Percentiles rank a stretch among this genome's conserved stretches.
Conservation (phyloP, 179 eudicot species). For the Monotropa hypopitys region DNA sequence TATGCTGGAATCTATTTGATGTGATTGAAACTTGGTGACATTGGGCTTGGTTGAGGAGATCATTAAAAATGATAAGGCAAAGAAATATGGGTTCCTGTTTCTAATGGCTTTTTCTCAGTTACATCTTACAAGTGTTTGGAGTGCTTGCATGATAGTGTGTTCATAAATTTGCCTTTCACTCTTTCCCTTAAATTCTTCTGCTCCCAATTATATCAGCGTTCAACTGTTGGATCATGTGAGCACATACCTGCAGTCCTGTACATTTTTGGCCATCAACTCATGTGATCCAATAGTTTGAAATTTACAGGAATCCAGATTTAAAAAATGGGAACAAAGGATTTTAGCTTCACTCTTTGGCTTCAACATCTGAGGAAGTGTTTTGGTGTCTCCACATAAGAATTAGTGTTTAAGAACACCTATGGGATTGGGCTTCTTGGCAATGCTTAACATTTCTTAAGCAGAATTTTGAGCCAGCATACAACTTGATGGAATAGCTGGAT, state of each 20-base stretch:
- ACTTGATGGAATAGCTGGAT: not conserved
- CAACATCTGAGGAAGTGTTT: not conserved
- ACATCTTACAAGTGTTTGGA: not conserved
- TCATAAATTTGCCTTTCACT: not conserved
- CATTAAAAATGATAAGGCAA: not conserved
- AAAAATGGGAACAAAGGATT: not conserved
- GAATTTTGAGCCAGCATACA: not conserved
- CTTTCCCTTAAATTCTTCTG: not conserved
- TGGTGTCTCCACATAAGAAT: not conserved
- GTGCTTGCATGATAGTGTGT: not conserved
- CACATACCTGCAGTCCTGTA: too few species aligned
- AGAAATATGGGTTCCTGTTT: not conserved
- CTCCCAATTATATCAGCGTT: not conserved
- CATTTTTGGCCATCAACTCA: too few species aligned
- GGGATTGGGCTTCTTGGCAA: not conserved
- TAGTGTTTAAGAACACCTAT: not conserved
- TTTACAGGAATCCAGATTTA: too few species aligned
- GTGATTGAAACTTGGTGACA: conserved; percentile 6
- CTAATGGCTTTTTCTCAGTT: not conserved
- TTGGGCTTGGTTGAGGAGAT: not conserved
- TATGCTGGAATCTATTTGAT: conserved; percentile 12
- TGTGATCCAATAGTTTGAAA: too few species aligned
- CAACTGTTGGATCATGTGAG: too few species aligned
- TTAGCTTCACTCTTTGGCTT: not conserved
- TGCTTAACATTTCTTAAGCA: not conserved